Conservation (phyloP, 108 stramenopile genomes). For the Cyclotella atomus region DNA sequence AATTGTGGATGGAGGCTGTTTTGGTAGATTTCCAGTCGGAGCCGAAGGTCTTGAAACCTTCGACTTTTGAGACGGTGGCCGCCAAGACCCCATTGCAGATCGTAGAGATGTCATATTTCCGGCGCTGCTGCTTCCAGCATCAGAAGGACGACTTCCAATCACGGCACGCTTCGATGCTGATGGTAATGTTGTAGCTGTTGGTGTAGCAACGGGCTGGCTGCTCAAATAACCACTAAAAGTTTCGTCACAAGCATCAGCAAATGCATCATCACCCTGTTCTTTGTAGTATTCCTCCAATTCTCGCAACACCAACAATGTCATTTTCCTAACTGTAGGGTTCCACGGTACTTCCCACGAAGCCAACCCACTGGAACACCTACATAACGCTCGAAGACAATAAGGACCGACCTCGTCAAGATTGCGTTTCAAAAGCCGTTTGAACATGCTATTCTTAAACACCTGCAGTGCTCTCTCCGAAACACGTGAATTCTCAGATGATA, state of each 20-base stretch:
- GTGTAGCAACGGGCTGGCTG: background rate
- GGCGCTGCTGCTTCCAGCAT: background rate
- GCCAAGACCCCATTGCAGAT: slow-evolving; percentile 73
- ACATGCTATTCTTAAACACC: slow-evolving; percentile 65
- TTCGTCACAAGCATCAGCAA: slow-evolving; percentile 37
- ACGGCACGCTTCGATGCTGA: background rate
- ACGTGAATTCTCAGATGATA: slow-evolving; percentile 83
- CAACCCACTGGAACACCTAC: slow-evolving; percentile 41
- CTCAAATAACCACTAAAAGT: slow-evolving; percentile 14
- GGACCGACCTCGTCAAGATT: slow-evolving; percentile 44
- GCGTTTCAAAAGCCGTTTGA: slow-evolving; percentile 44
- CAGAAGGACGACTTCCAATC: slow-evolving; percentile 24
- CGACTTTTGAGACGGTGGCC: slow-evolving; percentile 45
- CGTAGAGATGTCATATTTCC: slow-evolving; percentile 55
- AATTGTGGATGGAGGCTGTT: slow-evolving; percentile 62
- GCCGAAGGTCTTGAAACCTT: slow-evolving; percentile 23
- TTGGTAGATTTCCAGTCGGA: slow-evolving; percentile 15
- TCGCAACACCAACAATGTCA: slow-evolving; percentile 70
- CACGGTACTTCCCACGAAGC: slow-evolving; percentile 59
- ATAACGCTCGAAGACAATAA: slow-evolving; percentile 63
- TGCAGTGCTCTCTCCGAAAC: slow-evolving; percentile 75
- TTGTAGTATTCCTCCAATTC: slow-evolving; percentile 48
- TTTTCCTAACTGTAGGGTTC: slow-evolving; percentile 90
- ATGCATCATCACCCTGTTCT: slow-evolving; percentile 10
- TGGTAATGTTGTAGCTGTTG: background rate